Conservation (phyloP, 106 monocot genomes). For the Dendrobium catenatum region DNA sequence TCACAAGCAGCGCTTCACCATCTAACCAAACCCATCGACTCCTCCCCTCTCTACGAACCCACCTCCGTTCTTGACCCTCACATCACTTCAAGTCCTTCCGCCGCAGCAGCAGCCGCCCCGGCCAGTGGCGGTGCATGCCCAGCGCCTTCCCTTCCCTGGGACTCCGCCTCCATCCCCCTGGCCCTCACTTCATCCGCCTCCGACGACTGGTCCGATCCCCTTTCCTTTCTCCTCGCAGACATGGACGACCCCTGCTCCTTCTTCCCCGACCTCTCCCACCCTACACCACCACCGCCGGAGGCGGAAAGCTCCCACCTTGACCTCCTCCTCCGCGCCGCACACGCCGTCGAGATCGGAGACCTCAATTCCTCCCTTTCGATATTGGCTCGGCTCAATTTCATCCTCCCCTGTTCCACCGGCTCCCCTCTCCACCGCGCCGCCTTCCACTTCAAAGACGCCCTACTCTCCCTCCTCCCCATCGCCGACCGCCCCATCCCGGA, state of each 20-base stretch:
- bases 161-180: neutral
- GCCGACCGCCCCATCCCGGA: conserved; percentile 9
- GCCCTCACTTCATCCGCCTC: neutral
- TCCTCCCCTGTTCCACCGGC: conserved; percentile 24
- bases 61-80: conserved; percentile 77
- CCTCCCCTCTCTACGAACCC: conserved; percentile 43
- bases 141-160: conserved; percentile 4
- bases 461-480: conserved; percentile 40
- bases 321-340: conserved; percentile 43
- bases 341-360: conserved; percentile 43
- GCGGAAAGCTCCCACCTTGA: conserved; percentile 29
- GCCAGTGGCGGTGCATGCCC: neutral
- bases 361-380: conserved; percentile 31
- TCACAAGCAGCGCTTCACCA: neutral
- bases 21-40: neutral
- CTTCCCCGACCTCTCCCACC: conserved; percentile 2
- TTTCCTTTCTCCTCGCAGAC: conserved; percentile 29
- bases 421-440: conserved; percentile 51
- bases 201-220: conserved; percentile 37
- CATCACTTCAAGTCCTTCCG: conserved; percentile 50
- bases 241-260: conserved; percentile 6
- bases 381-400: conserved; percentile 72
- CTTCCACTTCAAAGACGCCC: conserved; percentile 69
- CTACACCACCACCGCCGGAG: neutral
- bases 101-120: conserved; percentile 16